Base-by-base conservation (phyloP, 2,329 filamentous ascomycete genomes). In the Trichoderma asperellum region DNA sequence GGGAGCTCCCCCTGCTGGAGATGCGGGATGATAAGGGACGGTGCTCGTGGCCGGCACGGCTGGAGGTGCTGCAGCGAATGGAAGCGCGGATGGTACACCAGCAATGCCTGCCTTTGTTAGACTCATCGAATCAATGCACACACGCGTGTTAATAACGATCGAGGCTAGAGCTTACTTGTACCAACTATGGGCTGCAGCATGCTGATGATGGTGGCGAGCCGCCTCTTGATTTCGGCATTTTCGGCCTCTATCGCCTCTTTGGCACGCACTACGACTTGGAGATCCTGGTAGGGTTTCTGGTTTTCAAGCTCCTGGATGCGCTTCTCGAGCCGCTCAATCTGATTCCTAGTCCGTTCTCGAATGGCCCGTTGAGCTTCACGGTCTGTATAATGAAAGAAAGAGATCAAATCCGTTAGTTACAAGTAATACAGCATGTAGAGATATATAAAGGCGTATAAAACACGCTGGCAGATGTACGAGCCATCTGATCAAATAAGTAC, bases 361-460 rank as follows among this genome's bases (percentile, higher is more conserved):
- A 96, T 96, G 49, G 92, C 92, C 60, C 93, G 87, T 78, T 97
- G 93, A 35, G 93, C 93, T 79, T 96, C 92, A 69, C 93, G 89
- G 78, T 96, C 93, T 86, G 88, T 67, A 49, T 34, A 56, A 68
- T 68, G 71, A n/a, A n/a, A 68, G 73, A 65, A 63, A 21, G 16
- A 35, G n/a, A 16, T 10, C 53, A 37, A n/a, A n/a, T n/a, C 5
- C 35, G 55, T 67, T 21, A 59, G 63, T 67, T n/a, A 64, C 47
- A 12, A 40, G 32, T 59, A 24, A 56, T 32, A 34, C 18, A 32
- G 27, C 16, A 52, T 27, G 24, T n/a, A 18, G 18, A 8, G 5
- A 53, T 16, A 14, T 53, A 56, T 24, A 18, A 43, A 43, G 10
- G 24, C 24, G 27, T 56, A 43, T 24, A 56, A 40, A 29, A 37